Evolutionary conservation across 2,329 filamentous ascomycete genomes (phyloP), one percentile per base, ranked within the genome.

Genomic region (Fusarium kyushuense): DNA sequence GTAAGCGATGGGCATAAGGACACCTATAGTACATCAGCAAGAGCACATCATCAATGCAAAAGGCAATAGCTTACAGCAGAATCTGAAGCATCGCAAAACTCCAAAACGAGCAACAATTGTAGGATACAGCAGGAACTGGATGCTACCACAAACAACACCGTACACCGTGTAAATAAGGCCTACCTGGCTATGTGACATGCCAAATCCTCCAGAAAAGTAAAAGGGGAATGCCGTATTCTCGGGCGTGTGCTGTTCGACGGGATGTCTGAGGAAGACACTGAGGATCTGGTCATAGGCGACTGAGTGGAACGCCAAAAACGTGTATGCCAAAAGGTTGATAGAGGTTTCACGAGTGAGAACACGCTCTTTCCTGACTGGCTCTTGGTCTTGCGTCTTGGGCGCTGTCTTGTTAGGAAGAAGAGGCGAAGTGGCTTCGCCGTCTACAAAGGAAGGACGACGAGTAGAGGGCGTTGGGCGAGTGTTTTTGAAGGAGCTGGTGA

Each of bases 51-150:
- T 12, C 16, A 5, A 16, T 21, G 5, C 8, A 5, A 5, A 6
- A 17, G 4, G 13, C 6, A 4, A 46, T 21, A 25, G 76, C 82
- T 65, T 77, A 84, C 83, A 81, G 69, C 89, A 89, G n/a, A 84
- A 79, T 67, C 88, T 89, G 71, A 93, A 90, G 77, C 92, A 96
- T 53, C 82, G 85, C 17, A 97, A 81, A 0, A 94, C 88, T 8
- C 95, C 95, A 66, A 88, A 93, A 23, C 84, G 84, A 32, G 87
- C 84, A 46, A 94, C 94, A 2, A 95, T 80, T 0, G 87, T 84
- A 0, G 95, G 94, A 76, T 97, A 97, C 55, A 96, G 75, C 51
- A 96, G 81, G 77, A 99, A 97, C 77, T 98, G 96, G 45, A 93
- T 87, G 19, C 96, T 70, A 74, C 94, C 93, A 70, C 92, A 93